Evolutionary conservation across 176 grass and related monocot genomes (phyloP).

Genomic region (Tillandsia fasciculata): DNA sequence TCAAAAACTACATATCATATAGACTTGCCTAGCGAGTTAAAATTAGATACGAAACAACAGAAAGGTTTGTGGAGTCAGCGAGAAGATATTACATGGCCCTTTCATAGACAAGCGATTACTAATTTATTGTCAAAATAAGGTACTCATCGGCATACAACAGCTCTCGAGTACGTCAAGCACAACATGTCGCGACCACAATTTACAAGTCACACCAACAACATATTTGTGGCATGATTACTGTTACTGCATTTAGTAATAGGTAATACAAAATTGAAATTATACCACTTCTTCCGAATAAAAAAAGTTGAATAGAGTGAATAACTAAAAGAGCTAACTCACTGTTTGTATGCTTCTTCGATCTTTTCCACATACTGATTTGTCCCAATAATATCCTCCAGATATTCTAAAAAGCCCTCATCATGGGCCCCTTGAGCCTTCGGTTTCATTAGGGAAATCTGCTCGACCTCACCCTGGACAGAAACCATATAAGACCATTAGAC

Average conservation of each 20-base stretch:
- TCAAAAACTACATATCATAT: no score
- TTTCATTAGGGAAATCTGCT: slow-evolving; percentile 99
- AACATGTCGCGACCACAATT: neutral
- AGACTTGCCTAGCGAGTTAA: no score
- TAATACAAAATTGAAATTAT: neutral
- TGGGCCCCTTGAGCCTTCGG: slow-evolving; percentile 83
- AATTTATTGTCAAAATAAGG: neutral
- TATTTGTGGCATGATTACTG: neutral
- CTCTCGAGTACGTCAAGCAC: neutral
- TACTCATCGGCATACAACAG: neutral
- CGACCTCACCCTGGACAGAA: slow-evolving; percentile 70
- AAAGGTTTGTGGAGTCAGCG: no score
- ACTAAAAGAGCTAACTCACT: slow-evolving; percentile 52
- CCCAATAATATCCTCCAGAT: slow-evolving; percentile 96
- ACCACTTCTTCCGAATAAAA: neutral
- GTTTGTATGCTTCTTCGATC: slow-evolving; percentile 83
- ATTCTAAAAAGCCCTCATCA: slow-evolving; percentile 96
- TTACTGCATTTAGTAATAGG: neutral
- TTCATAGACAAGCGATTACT: no score
- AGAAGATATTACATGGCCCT: no score
- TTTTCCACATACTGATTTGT: slow-evolving; percentile 93
- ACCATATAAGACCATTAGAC: slow-evolving; percentile 5
- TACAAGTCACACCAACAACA: neutral
- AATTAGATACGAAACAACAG: no score
- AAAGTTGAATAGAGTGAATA: neutral